phyloP scores from a whole-genome alignment of 2,329 filamentous ascomycete genomes.

The Ambrosiella beaveri region DNA sequence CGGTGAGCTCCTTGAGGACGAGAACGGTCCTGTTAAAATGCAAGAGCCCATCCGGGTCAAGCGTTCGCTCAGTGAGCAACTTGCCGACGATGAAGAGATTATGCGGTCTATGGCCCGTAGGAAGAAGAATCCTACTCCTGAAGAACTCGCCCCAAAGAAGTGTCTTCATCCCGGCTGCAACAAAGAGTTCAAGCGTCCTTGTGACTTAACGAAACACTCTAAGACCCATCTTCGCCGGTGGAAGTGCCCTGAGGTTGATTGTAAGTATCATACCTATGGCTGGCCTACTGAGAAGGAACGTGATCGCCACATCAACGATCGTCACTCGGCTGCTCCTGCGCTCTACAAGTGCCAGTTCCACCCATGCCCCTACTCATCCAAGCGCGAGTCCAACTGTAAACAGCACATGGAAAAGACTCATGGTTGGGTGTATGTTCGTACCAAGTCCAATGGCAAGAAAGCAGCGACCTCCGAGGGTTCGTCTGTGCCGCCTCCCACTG shows the following conservation, averaged over 20 bases:
- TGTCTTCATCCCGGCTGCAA: conserved; percentile 61
- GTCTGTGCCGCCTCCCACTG: background rate
- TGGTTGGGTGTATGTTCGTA: conserved; percentile 75
- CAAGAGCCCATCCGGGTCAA: conserved; percentile 38
- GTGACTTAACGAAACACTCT: conserved; percentile 93
- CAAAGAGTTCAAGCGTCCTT: conserved; percentile 93
- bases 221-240: conserved; percentile 94
- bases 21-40: conserved; percentile 21
- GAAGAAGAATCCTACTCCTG: conserved; percentile 79
- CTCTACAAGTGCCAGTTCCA: conserved; percentile 72
- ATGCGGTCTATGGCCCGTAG: conserved; percentile 87
- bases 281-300: conserved; percentile 98
- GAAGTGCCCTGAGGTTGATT: conserved; percentile 70
- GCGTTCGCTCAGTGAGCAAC: conserved; percentile 49
- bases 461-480: background rate
- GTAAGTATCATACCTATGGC: conserved; percentile 79
- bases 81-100: conserved; percentile 64
- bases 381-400: conserved; percentile 92
- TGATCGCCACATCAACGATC: conserved; percentile 90
- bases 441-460: conserved; percentile 76
- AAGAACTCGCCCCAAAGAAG: conserved; percentile 63
- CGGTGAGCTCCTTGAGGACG: conserved; percentile 42
- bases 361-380: conserved; percentile 83
- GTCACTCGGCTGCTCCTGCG: conserved; percentile 64
- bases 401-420: conserved; percentile 98